phyloP scores from a whole-genome alignment of 805 yeast genomes.

The Barnettozyma sp. region DNA sequence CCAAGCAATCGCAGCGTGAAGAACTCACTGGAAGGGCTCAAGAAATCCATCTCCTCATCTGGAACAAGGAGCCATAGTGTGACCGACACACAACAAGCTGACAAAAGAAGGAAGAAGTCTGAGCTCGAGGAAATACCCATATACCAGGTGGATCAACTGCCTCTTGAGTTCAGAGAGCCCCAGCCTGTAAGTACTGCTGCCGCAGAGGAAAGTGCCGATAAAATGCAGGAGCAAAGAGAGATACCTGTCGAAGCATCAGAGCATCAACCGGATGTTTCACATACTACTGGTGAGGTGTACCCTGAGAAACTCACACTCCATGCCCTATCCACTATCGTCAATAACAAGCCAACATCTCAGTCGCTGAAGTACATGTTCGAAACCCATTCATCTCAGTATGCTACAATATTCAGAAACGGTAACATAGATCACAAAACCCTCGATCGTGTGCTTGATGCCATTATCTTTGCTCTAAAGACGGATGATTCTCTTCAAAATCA shows the following conservation, averaged over 20 bases:
- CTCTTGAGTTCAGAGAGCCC: conserved; percentile 30
- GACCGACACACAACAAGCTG: conserved; percentile 34
- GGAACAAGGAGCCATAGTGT: conserved; percentile 40
- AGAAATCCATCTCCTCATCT: not conserved
- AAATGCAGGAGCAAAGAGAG: too few relatives aligned
- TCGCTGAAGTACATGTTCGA: conserved; percentile 34
- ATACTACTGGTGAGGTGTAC: not conserved
- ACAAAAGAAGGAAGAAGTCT: conserved; percentile 23
- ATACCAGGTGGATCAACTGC: conserved; percentile 38
- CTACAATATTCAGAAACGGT: conserved; percentile 30
- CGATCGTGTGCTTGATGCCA: conserved; percentile 41
- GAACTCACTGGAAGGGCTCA: conserved; percentile 29
- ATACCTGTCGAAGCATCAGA: too few relatives aligned
- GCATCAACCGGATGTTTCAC: too few relatives aligned
- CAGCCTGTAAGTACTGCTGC: too few relatives aligned
- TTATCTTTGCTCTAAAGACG: conserved; percentile 1
- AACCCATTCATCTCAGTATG: conserved; percentile 24
- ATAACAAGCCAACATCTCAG: conserved; percentile 18
- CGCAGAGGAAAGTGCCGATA: too few relatives aligned
- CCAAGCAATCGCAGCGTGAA: conserved; percentile 33
- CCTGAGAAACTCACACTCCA: conserved; percentile 1
- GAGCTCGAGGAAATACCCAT: conserved; percentile 28
- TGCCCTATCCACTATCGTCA: conserved; percentile 38
- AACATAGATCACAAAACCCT: conserved; percentile 47
- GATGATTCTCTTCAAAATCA: not conserved